Evolutionary conservation across 2,329 filamentous ascomycete species (phyloP).

Genomic region (Pyrenophora teres): DNA sequence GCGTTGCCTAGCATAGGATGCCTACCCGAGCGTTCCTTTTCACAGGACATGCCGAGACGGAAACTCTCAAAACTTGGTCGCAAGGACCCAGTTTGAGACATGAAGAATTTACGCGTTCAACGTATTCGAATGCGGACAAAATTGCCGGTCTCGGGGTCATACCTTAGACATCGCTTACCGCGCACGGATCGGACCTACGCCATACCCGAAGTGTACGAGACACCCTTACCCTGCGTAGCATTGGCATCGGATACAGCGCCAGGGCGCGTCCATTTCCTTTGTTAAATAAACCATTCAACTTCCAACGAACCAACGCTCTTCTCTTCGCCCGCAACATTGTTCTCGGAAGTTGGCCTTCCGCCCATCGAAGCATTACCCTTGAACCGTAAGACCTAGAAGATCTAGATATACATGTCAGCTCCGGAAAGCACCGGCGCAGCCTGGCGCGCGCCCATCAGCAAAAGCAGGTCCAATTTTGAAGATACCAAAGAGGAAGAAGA

Average conservation of each 20-base stretch:
- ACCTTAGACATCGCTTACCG: conserved; percentile 4
- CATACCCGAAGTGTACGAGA: conserved; percentile 25
- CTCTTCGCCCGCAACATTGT: conserved; percentile 19
- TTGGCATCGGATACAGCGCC: conserved; percentile 14
- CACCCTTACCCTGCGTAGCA: conserved; percentile 29
- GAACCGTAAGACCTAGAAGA: conserved; percentile 9
- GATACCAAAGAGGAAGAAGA: too few species aligned
- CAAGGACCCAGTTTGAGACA: background rate
- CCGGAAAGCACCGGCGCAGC: too few species aligned
- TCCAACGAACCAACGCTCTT: conserved; percentile 23
- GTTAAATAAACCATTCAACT: conserved; percentile 13
- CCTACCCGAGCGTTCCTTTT: conserved; percentile 20
- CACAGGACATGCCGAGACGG: background rate
- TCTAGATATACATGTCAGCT: too few species aligned
- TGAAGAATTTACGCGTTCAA: background rate
- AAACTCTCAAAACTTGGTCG: background rate
- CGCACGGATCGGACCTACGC: conserved; percentile 21
- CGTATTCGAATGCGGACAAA: too few species aligned
- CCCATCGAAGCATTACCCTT: conserved; percentile 1
- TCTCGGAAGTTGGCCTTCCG: conserved; percentile 14
- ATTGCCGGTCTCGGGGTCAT: too few species aligned
- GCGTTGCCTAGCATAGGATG: conserved; percentile 24
- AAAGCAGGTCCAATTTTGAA: too few species aligned
- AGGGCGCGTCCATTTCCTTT: conserved; percentile 12
- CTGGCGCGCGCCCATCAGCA: too few species aligned